These are phyloP conservation scores for Geotrichum citri-aurantii DNA, from an alignment of 1,139 yeast genomes.

Conservation along the genomic window DNA sequence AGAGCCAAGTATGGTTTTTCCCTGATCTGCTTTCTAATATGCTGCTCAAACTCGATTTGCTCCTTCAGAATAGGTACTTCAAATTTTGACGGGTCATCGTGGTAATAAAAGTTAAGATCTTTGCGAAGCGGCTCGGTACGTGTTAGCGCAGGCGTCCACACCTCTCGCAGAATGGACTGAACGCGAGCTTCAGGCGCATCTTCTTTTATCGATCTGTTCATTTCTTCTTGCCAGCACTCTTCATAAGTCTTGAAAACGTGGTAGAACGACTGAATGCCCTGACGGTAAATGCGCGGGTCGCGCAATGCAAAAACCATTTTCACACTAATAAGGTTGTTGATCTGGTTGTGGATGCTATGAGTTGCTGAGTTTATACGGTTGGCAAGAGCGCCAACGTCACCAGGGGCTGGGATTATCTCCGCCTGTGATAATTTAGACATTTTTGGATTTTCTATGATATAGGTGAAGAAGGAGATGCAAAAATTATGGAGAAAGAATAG, in stretches of 20 bases:
- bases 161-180: slow-evolving; percentile 40
- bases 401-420: slow-evolving; percentile 64
- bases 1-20: slow-evolving; percentile 66
- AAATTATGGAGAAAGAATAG: not conserved
- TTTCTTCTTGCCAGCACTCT: slow-evolving; percentile 33
- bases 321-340: slow-evolving; percentile 62
- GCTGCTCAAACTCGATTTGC: slow-evolving; percentile 58
- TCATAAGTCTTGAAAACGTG: slow-evolving; percentile 71
- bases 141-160: slow-evolving; percentile 70
- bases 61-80: slow-evolving; percentile 51
- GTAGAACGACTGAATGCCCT: slow-evolving; percentile 72
- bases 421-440: slow-evolving; percentile 38
- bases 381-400: slow-evolving; percentile 74
- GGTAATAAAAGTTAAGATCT: slow-evolving; percentile 65
- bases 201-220: slow-evolving; percentile 35
- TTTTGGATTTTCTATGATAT: not conserved
- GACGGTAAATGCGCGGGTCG: slow-evolving; percentile 71
- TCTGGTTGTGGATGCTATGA: slow-evolving; percentile 57
- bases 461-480: not conserved
- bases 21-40: slow-evolving; percentile 48
- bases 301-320: slow-evolving; percentile 71
- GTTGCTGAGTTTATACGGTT: slow-evolving; percentile 73
- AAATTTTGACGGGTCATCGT: slow-evolving; percentile 51
- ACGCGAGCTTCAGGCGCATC: slow-evolving; percentile 39
- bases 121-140: slow-evolving; percentile 52